phyloP scores from a whole-genome alignment of 768 basidiomycete genomes.

The Boletales sp. region DNA sequence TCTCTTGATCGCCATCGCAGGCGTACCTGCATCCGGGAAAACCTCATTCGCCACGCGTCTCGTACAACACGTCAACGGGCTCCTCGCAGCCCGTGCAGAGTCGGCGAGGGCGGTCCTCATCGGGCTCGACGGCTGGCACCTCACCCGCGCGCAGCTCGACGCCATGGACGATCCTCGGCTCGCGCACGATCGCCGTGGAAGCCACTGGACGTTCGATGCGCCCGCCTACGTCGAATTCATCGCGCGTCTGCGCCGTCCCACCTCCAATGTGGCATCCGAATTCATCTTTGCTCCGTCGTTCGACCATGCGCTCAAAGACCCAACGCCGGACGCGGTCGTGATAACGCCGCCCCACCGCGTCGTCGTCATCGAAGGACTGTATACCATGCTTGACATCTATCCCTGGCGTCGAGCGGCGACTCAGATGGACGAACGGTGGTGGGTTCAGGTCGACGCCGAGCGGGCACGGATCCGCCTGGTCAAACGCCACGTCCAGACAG shows the following conservation, averaged over 20 bases:
- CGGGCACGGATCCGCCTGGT: slow-evolving; percentile 61
- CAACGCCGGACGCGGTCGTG: slow-evolving; percentile 52
- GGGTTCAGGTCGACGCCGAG: slow-evolving; percentile 54
- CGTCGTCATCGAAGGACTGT: slow-evolving; percentile 88
- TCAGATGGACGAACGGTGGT: slow-evolving; percentile 77
- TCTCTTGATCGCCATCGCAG: slow-evolving; percentile 69
- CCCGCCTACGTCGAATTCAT: slow-evolving; percentile 69
- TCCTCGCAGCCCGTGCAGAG: slow-evolving; percentile 24
- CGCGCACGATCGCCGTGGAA: slow-evolving; percentile 78
- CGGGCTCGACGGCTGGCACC: slow-evolving; percentile 91
- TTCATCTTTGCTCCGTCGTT: slow-evolving; percentile 73
- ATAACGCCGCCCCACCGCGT: slow-evolving; percentile 68
- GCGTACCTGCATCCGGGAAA: slow-evolving; percentile 87
- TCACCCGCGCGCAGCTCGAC: slow-evolving; percentile 75
- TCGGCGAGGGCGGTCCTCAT: slow-evolving; percentile 54
- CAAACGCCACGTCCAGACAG: slow-evolving; percentile 72
- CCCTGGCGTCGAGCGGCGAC: slow-evolving; percentile 69
- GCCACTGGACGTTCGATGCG: slow-evolving; percentile 89
- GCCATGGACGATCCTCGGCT: slow-evolving; percentile 68
- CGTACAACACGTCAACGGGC: slow-evolving; percentile 47
- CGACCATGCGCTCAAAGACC: slow-evolving; percentile 86
- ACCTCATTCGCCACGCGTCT: slow-evolving; percentile 67
- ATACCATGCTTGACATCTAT: slow-evolving; percentile 67
- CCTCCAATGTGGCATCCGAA: not conserved
- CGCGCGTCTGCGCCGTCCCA: slow-evolving; percentile 43